Percentiles rank a stretch among this genome's conserved stretches.
Evolutionary conservation across 2,329 filamentous ascomycete genomes (phyloP).

Genomic region (Cordyceps tenuipes): DNA sequence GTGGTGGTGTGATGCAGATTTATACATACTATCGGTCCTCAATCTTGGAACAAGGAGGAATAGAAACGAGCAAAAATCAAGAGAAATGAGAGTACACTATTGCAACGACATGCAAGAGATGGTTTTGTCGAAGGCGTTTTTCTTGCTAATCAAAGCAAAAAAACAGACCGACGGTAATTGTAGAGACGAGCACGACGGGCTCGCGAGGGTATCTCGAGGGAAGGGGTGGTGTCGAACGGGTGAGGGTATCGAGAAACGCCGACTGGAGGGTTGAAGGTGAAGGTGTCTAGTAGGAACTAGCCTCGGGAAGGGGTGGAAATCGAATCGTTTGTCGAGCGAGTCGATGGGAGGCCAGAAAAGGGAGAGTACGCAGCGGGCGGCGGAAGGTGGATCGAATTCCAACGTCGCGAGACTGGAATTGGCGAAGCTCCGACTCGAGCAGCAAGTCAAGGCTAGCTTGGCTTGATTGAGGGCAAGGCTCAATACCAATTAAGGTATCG

Average conservation of each 20-base stretch:
- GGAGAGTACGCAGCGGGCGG: slow-evolving; percentile 5
- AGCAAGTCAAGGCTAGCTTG: slow-evolving; percentile 4
- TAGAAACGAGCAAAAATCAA: slow-evolving; percentile 12
- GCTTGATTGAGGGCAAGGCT: slow-evolving; percentile 17
- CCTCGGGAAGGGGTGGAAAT: slow-evolving; percentile 7
- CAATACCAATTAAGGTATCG: slow-evolving; percentile 34
- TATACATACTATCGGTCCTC: slow-evolving; percentile 33
- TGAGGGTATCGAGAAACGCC: neutral
- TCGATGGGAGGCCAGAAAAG: slow-evolving; percentile 13
- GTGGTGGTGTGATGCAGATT: slow-evolving; percentile 23
- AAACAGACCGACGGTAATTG: neutral
- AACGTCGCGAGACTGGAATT: slow-evolving; percentile 10
- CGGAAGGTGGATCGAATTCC: slow-evolving; percentile 15
- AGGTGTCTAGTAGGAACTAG: slow-evolving; percentile 7
- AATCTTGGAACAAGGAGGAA: slow-evolving; percentile 14
- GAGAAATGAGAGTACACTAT: slow-evolving; percentile 7
- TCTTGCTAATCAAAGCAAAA: slow-evolving; percentile 9
- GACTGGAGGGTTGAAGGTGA: neutral
- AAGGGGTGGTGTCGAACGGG: neutral
- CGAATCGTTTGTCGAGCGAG: slow-evolving; percentile 4
- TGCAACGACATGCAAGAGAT: slow-evolving; percentile 9
- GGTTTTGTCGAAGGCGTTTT: neutral
- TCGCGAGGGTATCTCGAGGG: slow-evolving; percentile 3
- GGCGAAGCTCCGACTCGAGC: neutral
- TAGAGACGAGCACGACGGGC: neutral